These are phyloP conservation scores for Leccinum huronense DNA, from an alignment of 1,284 basidiomycete species.

Conservation along the genomic window DNA sequence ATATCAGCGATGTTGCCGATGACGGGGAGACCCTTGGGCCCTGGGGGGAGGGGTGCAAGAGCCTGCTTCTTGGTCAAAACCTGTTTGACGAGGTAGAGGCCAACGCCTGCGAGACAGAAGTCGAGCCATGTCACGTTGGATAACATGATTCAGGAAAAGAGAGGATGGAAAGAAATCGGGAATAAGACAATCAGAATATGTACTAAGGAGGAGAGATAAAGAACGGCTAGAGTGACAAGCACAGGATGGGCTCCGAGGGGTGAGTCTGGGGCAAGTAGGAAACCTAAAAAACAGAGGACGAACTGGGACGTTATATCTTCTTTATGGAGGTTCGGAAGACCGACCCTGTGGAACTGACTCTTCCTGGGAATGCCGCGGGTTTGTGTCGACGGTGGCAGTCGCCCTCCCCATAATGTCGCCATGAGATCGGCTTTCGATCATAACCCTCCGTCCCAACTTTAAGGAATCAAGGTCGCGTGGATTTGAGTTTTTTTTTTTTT, in stretches of 20 bases:
- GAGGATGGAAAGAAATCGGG: background rate
- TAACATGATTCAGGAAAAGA: conserved; percentile 20
- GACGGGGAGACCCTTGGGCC: conserved; percentile 33
- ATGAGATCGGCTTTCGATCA: conserved; percentile 8
- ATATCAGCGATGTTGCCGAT: conserved; percentile 38
- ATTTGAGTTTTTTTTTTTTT: background rate
- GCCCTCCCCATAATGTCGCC: conserved; percentile 12
- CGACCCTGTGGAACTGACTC: conserved; percentile 9
- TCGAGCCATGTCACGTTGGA: conserved; percentile 33
- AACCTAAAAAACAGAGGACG: background rate
- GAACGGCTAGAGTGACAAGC: conserved; percentile 12
- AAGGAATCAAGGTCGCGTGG: background rate
- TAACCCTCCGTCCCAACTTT: background rate
- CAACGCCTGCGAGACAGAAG: conserved; percentile 32
- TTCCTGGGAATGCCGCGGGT: conserved; percentile 25
- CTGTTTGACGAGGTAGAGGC: conserved; percentile 33
- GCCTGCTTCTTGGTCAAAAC: conserved; percentile 21
- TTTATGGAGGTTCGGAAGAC: conserved; percentile 20
- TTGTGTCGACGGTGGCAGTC: conserved; percentile 13
- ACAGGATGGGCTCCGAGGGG: background rate
- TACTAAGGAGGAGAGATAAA: conserved; percentile 13
- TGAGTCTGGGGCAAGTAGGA: conserved; percentile 6
- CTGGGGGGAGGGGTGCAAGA: conserved; percentile 31
- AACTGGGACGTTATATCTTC: conserved; percentile 22
- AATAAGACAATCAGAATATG: background rate